These are phyloP conservation scores for Fusarium sp. DNA, from an alignment of 2,329 filamentous ascomycete species.

Conservation along the genomic window DNA sequence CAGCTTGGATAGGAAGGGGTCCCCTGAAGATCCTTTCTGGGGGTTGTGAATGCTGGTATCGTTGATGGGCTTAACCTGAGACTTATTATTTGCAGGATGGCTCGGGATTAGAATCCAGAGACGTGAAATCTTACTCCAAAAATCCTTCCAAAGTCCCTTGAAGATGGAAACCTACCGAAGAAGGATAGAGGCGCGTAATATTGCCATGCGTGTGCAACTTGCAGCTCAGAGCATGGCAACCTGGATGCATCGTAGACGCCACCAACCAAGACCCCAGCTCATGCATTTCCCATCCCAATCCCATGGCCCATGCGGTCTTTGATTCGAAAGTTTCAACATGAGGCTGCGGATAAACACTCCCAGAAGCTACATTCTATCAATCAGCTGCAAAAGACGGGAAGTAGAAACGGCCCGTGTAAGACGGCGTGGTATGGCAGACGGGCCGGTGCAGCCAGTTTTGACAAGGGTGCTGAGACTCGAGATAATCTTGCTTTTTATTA, in stretches of 20 bases:
- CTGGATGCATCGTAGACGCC: conserved; percentile 18
- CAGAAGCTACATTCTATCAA: background rate
- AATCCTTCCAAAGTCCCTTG: background rate
- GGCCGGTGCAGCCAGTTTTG: conserved; percentile 39
- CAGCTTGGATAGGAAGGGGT: conserved; percentile 9
- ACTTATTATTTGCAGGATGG: background rate
- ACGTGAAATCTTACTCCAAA: too few relatives aligned
- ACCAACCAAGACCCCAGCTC: conserved; percentile 18
- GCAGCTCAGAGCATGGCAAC: conserved; percentile 29
- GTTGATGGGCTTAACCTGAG: background rate
- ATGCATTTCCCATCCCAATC: conserved; percentile 33
- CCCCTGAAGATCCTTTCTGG: conserved; percentile 34
- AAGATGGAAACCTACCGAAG: conserved; percentile 15
- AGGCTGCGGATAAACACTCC: conserved; percentile 7
- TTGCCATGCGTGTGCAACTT: conserved; percentile 28
- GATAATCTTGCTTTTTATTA: conserved; percentile 6
- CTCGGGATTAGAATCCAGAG: background rate
- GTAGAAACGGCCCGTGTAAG: conserved; percentile 40
- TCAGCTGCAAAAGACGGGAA: conserved; percentile 22
- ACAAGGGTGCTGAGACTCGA: conserved; percentile 26
- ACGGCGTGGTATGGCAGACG: conserved; percentile 40
- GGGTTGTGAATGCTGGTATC: background rate
- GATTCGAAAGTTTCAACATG: background rate
- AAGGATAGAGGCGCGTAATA: conserved; percentile 22
- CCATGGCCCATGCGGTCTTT: conserved; percentile 43